Conservation (phyloP, 495 filamentous ascomycete genomes). For the Aspergillus heteromorphus region DNA sequence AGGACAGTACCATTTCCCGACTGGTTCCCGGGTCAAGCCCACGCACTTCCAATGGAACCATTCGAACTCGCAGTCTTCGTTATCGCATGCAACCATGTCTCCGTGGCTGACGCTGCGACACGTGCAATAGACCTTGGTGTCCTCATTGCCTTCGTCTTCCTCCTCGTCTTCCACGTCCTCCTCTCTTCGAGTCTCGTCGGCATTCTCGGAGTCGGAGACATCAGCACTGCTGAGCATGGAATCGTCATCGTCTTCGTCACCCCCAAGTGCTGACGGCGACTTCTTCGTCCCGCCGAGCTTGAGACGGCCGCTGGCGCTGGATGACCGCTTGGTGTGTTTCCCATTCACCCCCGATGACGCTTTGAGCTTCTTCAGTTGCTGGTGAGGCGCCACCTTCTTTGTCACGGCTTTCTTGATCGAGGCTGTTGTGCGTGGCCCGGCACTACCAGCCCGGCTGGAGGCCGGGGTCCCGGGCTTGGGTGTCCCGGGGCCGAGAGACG, state of each 20-base stretch:
- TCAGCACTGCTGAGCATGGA: slow-evolving; percentile 50
- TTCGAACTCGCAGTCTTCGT: slow-evolving; percentile 83
- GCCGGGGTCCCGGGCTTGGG: slow-evolving; percentile 71
- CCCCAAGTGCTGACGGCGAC: slow-evolving; percentile 52
- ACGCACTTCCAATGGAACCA: slow-evolving; percentile 99
- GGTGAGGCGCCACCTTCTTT: slow-evolving; percentile 65
- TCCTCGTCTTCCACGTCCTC: slow-evolving; percentile 64
- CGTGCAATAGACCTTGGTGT: slow-evolving; percentile 85
- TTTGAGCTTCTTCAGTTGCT: slow-evolving; percentile 53
- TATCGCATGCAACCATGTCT: slow-evolving; percentile 98
- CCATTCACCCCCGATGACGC: slow-evolving; percentile 36
- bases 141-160: slow-evolving; percentile 80
- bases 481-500: slow-evolving; percentile 77
- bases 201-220: slow-evolving; percentile 43
- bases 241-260: slow-evolving; percentile 63
- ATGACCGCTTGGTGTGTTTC: slow-evolving; percentile 51
- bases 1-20: slow-evolving; percentile 89
- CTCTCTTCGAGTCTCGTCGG: slow-evolving; percentile 33
- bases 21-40: slow-evolving; percentile 79
- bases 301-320: slow-evolving; percentile 34
- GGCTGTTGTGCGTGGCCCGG: slow-evolving; percentile 52
- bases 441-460: slow-evolving; percentile 62
- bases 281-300: slow-evolving; percentile 48
- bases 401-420: slow-evolving; percentile 54
- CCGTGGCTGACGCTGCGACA: slow-evolving; percentile 92